Evolutionary conservation across 352 stramenopile species (phyloP), one percentile per base, ranked within the genome.

Genomic region (Discostella stelligera): DNA sequence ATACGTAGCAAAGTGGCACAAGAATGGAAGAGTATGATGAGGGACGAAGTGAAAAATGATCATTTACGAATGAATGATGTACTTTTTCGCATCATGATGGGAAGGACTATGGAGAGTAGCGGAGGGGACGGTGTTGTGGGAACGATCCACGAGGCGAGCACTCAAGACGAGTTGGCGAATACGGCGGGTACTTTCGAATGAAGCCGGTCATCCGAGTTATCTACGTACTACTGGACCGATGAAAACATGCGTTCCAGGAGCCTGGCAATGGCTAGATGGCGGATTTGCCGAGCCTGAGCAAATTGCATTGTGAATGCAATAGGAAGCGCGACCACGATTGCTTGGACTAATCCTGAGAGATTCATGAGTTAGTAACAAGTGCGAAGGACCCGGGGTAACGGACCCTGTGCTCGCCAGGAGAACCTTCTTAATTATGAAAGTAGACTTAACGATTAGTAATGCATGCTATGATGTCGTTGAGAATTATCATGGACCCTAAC

Each of bases 21-120:
- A 27, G 82, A 88, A 49, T 90, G 82, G 82, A 88, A 81, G 61
- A 37, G 65, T 30, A 53, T 80, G 10, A 87, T 87, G 74, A 41
- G 32, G 9, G 21, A 23, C 44, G 74, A 77, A 46, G 68, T 77
- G 10, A 69, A 58, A 20, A 48, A 59, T 14, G 74, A 82, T 74
- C 67, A 77, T 56, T 55, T 61, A 25, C 9, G 21, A 16, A 21
- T 82, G 30, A 77, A 70, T 74, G 74, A 82, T 39, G 60, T 71
- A 27, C 18, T 82, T 0, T 48, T 74, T 65, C 37, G 67, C 10
- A 61, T 74, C 0, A 73, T 82, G 67, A 74, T 82, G 61, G 68
- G 67, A 20, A 77, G 71, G 48, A 44, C 67, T 25, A 66, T 82
- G 16, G 67, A 77, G 10, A 44, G 67, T 21, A 71, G 64, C 8